Evolutionary conservation across 495 filamentous ascomycete species (phyloP), one percentile per base, ranked within the genome.

Genomic region (Amorphotheca resinae): DNA sequence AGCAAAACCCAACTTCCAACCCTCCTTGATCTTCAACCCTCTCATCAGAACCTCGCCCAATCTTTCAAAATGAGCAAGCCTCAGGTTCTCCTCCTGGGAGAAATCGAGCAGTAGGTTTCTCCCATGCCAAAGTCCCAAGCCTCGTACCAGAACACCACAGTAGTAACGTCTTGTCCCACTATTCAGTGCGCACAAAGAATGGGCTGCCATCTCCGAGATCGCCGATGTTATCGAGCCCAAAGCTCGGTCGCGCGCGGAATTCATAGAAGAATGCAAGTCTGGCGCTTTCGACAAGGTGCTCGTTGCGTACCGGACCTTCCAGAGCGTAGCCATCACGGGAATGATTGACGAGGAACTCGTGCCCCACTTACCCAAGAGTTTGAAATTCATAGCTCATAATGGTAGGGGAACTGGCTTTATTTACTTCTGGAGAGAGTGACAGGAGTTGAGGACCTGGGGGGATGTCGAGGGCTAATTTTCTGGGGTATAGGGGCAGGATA

Each of bases 291-390:
- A 82, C 49, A 79, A 71, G 23, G 73, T 82, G 15, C 55, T 74
- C 14, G 82, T 72, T 9, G 70, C 72, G 33, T 95, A 87, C 64
- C 74, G 89, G 9, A 93, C 84, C 17, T 87, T 94, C 53, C 58
- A 53, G 23, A 87, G 80, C 33, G 64, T 73, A 16, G 36, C 46
- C 0, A 63, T 82, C 45, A 93, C 88, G 0, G 89, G 89, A 0
- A 57, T 65, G 2, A 56, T 87, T 15, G 74, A 87, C 47, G 66
- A 64, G 32, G 80, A 86, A 55, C 59, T 88, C 18, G 61, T 85
- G n/a, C 59, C 63, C 11, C 67, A 62, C 9, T 60, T 89, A 1
- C 75, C 76, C 0, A 63, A 56, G 25, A 69, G 67, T 3, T 35
- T 76, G 44, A 63, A 62, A 42, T 80, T 66, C 39, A 49, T 80